Evolutionary conservation across 164 flowering plant genomes (phyloP), one percentile per base, ranked within the genome.

Genomic region (Liriodendron chinense): DNA sequence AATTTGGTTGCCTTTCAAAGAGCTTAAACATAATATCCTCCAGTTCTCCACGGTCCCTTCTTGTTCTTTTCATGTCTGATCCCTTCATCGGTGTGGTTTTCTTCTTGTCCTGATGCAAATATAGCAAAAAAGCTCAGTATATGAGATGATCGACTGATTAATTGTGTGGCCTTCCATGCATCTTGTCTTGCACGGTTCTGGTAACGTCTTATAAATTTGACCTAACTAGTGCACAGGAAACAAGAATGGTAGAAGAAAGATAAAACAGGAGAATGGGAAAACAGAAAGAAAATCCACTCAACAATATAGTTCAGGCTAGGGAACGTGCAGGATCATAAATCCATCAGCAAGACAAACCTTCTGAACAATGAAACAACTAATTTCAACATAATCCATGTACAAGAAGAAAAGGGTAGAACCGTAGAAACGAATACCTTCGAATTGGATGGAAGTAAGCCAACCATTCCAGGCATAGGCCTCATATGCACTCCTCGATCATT

Each of bases 21-120:
- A 94, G 95, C 86, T 92, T 92, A 78, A 94, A 94, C 92, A 94
- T 84, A 68, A 91, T 89, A 64, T 81, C 87, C 80, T 92, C 94
- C 92, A 94, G 81, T 75, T 92, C 95, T 73, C 87, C 88, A 75
- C 91, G 93, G 70, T 89, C 95, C 80, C 90, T 87, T 83, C 98
- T 89, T 72, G 94, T 86, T 85, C 98, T 85, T 80, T 90, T 94
- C 80, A 78, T 79, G 7, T 92, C 95, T 26, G 94, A 80, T 68
- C 76, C 87, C 84, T 87, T 92, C 2, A 78, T 53, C 57, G 87
- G 84, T 67, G 62, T 10, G 61, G 77, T 22, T 85, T 90, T 91
- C 87, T 80, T 89, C 87, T 89, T 94, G 9, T 88, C 94, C 95
- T 89, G 76, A 72, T 57, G 57, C 69, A 68, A 65, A 79, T 78